phyloP scores from a whole-genome alignment of 352 stramenopile genomes.

The Phytopythium mirpurense region DNA sequence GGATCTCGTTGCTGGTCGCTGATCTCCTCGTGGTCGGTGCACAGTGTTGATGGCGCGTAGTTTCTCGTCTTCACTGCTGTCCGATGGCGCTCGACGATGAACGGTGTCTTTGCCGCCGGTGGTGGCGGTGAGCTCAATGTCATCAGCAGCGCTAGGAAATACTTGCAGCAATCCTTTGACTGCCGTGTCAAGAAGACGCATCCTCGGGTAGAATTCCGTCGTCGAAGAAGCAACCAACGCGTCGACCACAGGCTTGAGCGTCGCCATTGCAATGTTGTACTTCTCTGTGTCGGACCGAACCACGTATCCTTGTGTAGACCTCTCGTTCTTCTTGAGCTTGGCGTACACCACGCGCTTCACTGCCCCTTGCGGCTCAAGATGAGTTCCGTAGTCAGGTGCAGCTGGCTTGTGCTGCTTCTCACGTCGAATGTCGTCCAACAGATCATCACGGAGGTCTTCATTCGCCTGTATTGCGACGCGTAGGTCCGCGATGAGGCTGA shows the following conservation, averaged over 20 bases:
- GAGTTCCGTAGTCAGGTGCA: neutral
- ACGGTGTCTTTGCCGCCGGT: too few relatives aligned
- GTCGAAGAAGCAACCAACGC: neutral
- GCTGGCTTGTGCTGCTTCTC: neutral
- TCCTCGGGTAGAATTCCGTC: conserved; percentile 1
- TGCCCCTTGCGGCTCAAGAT: neutral
- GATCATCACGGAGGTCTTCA: neutral
- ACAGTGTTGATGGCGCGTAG: too few relatives aligned
- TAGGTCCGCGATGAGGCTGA: neutral
- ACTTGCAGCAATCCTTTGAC: neutral
- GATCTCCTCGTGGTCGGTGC: too few relatives aligned
- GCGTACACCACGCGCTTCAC: neutral
- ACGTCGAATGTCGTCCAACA: neutral
- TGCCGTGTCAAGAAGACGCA: neutral
- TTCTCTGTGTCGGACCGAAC: conserved; percentile 1
- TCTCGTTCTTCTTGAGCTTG: conserved; percentile 5
- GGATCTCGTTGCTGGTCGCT: too few relatives aligned
- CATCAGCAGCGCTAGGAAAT: neutral
- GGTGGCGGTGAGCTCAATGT: too few relatives aligned
- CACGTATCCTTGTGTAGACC: neutral
- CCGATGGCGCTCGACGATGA: too few relatives aligned
- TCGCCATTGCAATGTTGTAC: conserved; percentile 1
- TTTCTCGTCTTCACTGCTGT: too few relatives aligned
- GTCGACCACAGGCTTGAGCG: neutral
- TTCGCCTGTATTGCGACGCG: neutral